Conservation (phyloP, 169 alveolate genomes). For the Plasmodium relictum region DNA sequence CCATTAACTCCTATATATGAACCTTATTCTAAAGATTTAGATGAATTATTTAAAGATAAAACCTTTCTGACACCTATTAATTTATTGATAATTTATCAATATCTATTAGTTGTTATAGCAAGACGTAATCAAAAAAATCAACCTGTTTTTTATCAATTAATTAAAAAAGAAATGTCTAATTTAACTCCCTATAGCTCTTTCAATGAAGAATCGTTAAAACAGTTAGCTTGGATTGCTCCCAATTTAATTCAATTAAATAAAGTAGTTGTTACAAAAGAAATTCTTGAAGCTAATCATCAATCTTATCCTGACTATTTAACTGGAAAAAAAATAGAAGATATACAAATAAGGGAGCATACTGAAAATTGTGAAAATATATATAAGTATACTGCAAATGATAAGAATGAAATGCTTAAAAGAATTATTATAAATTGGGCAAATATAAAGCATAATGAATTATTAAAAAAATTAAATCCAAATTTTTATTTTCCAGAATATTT, state of each 20-base stretch:
- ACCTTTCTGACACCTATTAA: constrained; percentile 18
- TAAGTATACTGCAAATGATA: constrained; percentile 34
- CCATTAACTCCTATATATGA: constrained; percentile 45
- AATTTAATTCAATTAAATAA: constrained; percentile 73
- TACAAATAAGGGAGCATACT: constrained; percentile 72
- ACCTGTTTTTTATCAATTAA: constrained; percentile 58
- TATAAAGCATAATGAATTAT: constrained; percentile 69
- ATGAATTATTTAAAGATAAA: constrained; percentile 44
- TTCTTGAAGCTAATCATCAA: constrained; percentile 34
- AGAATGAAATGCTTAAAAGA: constrained; percentile 65
- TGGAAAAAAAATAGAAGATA: constrained; percentile 76
- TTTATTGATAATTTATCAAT: constrained; percentile 23
- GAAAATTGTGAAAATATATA: constrained; percentile 60
- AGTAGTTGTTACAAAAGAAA: constrained; percentile 64
- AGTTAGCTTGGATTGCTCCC: constrained; percentile 76
- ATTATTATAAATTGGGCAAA: constrained; percentile 74
- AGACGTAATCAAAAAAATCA: constrained; percentile 61
- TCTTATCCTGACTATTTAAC: constrained; percentile 50
- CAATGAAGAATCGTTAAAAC: constrained; percentile 39
- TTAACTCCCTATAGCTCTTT: constrained; percentile 24
- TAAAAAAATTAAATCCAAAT: constrained; percentile 45
- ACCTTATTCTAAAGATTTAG: constrained; percentile 66
- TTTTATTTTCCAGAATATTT: constrained; percentile 66
- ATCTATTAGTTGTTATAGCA: constrained; percentile 35
- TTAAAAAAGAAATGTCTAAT: constrained; percentile 33